phyloP scores from a whole-genome alignment of 345 rosid species.

The Murraya paniculata region DNA sequence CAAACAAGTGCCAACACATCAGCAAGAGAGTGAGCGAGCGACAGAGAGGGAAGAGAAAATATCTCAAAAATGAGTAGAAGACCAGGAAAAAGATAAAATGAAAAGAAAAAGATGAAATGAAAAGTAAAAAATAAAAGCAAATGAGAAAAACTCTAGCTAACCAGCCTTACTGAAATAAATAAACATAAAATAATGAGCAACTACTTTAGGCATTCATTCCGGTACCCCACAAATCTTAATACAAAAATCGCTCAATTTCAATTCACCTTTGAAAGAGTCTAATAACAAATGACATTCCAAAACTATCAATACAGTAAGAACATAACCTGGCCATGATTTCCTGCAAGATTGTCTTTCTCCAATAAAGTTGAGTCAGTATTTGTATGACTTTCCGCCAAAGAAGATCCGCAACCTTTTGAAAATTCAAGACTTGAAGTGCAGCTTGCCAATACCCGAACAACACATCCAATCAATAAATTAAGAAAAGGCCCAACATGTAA shows the following conservation, averaged over 20 bases:
- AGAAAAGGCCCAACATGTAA: slow-evolving; percentile 66
- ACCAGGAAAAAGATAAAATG: background rate
- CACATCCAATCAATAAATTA: slow-evolving; percentile 80
- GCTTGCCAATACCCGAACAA: slow-evolving; percentile 64
- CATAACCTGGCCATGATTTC: slow-evolving; percentile 47
- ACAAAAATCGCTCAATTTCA: background rate
- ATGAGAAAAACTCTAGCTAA: background rate
- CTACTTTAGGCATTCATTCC: background rate
- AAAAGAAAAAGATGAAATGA: background rate
- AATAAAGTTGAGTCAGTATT: slow-evolving; percentile 19
- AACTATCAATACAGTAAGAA: slow-evolving; percentile 4
- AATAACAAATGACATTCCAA: background rate
- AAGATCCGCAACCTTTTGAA: slow-evolving; percentile 36
- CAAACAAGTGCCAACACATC: background rate
- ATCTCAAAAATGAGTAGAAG: background rate
- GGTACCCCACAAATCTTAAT: background rate
- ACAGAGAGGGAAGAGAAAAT: background rate
- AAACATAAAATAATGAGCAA: background rate
- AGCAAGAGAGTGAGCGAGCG: background rate
- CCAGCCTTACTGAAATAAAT: background rate
- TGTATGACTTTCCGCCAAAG: slow-evolving; percentile 21
- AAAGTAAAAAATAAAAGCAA: background rate
- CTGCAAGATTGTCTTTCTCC: slow-evolving; percentile 27
- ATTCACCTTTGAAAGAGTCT: background rate
- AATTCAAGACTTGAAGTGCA: slow-evolving; percentile 41